A percentile compares a stretch with the other conserved stretches of the same genome.
phyloP scores from a whole-genome alignment of 495 filamentous ascomycete genomes.

The Xylaria venustula region DNA sequence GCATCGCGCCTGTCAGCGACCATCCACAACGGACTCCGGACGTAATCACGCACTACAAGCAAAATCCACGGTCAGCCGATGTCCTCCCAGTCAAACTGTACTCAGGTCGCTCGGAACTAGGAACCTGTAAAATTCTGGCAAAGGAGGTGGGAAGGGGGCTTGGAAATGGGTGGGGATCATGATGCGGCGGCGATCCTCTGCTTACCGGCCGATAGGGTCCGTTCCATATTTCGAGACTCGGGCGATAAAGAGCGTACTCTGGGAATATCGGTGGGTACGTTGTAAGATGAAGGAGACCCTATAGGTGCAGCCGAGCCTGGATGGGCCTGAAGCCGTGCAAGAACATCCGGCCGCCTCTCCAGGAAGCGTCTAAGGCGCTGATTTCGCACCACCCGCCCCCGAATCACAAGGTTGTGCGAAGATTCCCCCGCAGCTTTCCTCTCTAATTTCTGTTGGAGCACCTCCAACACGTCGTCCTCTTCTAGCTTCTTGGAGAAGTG shows the following conservation, averaged over 20 bases:
- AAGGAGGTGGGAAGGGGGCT: neutral
- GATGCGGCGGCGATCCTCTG: neutral
- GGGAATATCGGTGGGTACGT: neutral
- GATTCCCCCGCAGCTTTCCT: conserved; percentile 11
- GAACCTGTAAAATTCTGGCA: neutral
- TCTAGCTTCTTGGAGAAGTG: conserved; percentile 17
- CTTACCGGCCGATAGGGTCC: conserved; percentile 15
- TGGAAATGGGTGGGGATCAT: too few relatives aligned
- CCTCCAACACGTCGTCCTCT: conserved; percentile 13
- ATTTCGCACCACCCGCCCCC: conserved; percentile 16
- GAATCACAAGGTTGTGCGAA: conserved; percentile 5
- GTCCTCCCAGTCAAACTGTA: neutral
- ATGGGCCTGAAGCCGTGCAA: conserved; percentile 9
- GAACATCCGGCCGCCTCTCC: conserved; percentile 11
- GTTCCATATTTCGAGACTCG: conserved; percentile 11
- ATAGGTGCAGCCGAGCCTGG: neutral
- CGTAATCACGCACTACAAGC: conserved; percentile 14
- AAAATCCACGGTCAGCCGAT: conserved; percentile 2
- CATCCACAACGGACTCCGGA: neutral
- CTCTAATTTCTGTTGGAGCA: conserved; percentile 14
- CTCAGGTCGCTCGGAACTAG: neutral
- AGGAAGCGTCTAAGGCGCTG: conserved; percentile 15
- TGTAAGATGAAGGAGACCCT: conserved; percentile 1
- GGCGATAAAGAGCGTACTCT: conserved; percentile 9
- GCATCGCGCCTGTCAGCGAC: neutral